These are phyloP conservation scores for Cystobasidiaceae sp. DNA, from an alignment of 1,284 basidiomycete species.

Conservation along the genomic window DNA sequence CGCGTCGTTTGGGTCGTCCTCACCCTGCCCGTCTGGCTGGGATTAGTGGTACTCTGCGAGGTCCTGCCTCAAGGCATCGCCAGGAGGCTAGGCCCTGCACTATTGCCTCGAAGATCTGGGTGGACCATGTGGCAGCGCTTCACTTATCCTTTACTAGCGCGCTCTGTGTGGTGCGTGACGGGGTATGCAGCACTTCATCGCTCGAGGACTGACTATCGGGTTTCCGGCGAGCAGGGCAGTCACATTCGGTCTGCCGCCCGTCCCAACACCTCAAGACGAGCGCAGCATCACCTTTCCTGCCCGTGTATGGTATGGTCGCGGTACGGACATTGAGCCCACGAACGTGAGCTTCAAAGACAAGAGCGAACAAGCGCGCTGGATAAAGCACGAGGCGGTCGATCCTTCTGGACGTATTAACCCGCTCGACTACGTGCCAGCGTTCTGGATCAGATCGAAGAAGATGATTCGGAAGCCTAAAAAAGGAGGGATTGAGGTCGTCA, in stretches of 20 bases:
- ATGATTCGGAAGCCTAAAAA: not conserved
- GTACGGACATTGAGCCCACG: constrained; percentile 3
- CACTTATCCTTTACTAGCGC: constrained; percentile 35
- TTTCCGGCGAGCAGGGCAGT: constrained; percentile 12
- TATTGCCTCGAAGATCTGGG: not conserved
- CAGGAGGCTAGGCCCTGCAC: not conserved
- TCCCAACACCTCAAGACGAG: not conserved
- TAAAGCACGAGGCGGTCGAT: constrained; percentile 32
- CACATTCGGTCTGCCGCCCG: constrained; percentile 21
- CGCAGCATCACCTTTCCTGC: constrained; percentile 1
- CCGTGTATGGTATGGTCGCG: constrained; percentile 9
- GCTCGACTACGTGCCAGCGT: constrained; percentile 32
- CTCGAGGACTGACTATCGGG: not conserved
- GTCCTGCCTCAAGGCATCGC: not conserved
- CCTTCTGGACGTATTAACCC: constrained; percentile 20
- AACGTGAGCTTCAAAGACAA: constrained; percentile 3
- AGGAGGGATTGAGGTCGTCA: constrained; percentile 23
- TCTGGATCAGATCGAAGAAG: constrained; percentile 37
- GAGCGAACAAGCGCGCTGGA: constrained; percentile 25
- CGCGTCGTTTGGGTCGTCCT: constrained; percentile 24
- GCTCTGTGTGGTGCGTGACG: constrained; percentile 35
- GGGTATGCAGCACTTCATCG: no score
- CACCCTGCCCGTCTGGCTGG: constrained; percentile 10
- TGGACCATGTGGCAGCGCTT: constrained; percentile 35
- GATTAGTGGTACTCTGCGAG: constrained; percentile 3